phyloP scores from a whole-genome alignment of 306 rosid genomes.

The Glycine tomentella region DNA sequence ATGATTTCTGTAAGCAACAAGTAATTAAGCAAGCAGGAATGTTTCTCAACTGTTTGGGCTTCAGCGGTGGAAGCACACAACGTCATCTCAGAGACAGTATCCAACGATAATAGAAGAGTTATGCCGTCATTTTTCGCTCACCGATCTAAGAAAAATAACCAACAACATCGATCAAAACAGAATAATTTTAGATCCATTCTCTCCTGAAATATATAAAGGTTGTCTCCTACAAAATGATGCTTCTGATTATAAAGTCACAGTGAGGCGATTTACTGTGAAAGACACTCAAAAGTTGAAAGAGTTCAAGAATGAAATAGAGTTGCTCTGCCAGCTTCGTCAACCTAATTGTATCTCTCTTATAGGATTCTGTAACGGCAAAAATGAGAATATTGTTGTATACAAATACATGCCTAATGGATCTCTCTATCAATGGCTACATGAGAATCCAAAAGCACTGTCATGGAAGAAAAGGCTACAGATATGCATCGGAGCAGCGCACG shows the following conservation, averaged over 20 bases:
- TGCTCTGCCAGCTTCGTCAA: constrained; percentile 16
- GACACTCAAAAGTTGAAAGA: background rate
- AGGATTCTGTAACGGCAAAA: constrained; percentile 7
- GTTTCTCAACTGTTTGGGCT: background rate
- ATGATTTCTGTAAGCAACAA: background rate
- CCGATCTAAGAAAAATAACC: constrained; percentile 12
- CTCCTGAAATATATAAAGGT: background rate
- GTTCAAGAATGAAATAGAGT: too few species aligned
- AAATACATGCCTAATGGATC: too few species aligned
- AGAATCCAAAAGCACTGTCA: too few species aligned
- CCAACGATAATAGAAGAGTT: background rate
- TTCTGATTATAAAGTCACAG: background rate
- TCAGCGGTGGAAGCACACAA: background rate
- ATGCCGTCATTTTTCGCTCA: constrained; percentile 32
- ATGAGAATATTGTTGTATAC: background rate
- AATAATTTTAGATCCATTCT: background rate
- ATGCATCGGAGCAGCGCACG: too few species aligned
- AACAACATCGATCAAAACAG: background rate
- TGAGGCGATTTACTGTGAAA: background rate
- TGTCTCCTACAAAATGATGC: background rate
- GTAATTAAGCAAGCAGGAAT: background rate
- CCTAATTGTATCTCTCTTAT: constrained; percentile 23
- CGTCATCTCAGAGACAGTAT: background rate
- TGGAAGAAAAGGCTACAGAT: too few species aligned
- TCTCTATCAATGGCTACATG: too few species aligned